These are phyloP conservation scores for Vitis rotundifolia DNA, from an alignment of 164 flowering plant genomes.

Conservation along the genomic window DNA sequence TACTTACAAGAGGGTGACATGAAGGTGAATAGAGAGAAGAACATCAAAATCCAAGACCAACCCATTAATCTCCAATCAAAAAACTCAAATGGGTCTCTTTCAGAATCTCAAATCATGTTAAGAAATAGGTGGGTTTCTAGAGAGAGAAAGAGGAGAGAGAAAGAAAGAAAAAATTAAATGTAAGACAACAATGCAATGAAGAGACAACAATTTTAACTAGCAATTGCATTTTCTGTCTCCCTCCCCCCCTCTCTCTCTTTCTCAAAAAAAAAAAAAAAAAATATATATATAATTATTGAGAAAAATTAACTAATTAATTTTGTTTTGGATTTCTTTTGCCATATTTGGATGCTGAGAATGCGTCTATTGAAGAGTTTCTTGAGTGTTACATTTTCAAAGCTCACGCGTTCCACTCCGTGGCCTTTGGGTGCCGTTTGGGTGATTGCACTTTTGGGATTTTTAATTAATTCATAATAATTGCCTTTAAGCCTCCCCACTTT, in stretches of 20 bases:
- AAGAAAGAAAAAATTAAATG: not conserved
- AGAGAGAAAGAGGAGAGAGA: not conserved
- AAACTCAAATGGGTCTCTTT: constrained; percentile 6
- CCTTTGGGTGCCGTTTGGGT: constrained; percentile 1
- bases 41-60: constrained; percentile 13
- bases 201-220: too few species aligned
- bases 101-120: not conserved
- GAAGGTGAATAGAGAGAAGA: constrained; percentile 8
- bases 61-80: constrained; percentile 16
- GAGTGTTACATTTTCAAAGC: not conserved
- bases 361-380: not conserved
- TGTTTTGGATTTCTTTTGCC: not conserved
- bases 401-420: not conserved
- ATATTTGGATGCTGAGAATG: not conserved
- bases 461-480: too few species aligned
- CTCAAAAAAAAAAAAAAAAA: too few species aligned
- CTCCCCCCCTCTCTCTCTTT: too few species aligned
- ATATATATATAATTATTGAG: too few species aligned
- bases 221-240: too few species aligned
- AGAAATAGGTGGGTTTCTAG: too few species aligned
- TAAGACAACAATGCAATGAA: too few species aligned
- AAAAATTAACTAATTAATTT: too few species aligned
- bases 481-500: too few species aligned
- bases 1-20: constrained; percentile 28
- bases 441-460: not conserved